These are phyloP conservation scores for Saksenaea vasiformis DNA, from an alignment of 371 early-diverging fungal species.

Conservation along the genomic window DNA sequence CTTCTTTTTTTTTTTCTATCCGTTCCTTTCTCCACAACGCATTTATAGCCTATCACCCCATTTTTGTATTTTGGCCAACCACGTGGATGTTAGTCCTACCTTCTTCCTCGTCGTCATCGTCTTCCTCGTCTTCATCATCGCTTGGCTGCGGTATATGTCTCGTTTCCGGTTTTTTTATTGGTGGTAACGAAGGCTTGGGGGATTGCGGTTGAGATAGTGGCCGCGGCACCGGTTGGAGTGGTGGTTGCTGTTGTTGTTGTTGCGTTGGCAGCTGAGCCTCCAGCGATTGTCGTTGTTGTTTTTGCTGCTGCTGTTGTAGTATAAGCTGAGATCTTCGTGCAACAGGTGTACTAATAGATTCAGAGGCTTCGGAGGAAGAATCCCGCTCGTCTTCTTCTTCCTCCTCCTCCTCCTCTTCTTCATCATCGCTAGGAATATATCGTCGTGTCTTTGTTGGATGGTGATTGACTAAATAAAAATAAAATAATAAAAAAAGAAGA, in stretches of 20 bases:
- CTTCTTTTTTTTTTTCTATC: neutral
- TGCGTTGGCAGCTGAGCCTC: too few relatives aligned
- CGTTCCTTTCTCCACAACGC: neutral
- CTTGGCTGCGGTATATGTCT: conserved; percentile 15
- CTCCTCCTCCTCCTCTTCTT: conserved; percentile 24
- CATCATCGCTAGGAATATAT: conserved; percentile 37
- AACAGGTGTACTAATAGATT: neutral
- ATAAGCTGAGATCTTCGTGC: neutral
- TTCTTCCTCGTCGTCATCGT: conserved; percentile 16
- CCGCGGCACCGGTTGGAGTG: neutral
- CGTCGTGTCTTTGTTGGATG: conserved; percentile 8
- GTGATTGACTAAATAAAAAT: neutral
- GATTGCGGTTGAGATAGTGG: neutral
- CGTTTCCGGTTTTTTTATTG: neutral
- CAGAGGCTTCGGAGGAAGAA: neutral
- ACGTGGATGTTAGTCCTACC: conserved; percentile 7
- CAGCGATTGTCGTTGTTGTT: neutral
- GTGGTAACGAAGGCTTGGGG: neutral
- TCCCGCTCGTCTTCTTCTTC: conserved; percentile 11
- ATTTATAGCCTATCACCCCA: neutral
- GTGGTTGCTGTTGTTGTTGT: neutral
- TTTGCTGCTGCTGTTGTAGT: neutral
- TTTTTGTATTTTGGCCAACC: neutral
- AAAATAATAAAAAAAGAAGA: too few relatives aligned
- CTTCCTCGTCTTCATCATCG: conserved; percentile 33